Evolutionary conservation across 2,329 filamentous ascomycete genomes (phyloP).

Genomic region (Botrytis sinoallii): DNA sequence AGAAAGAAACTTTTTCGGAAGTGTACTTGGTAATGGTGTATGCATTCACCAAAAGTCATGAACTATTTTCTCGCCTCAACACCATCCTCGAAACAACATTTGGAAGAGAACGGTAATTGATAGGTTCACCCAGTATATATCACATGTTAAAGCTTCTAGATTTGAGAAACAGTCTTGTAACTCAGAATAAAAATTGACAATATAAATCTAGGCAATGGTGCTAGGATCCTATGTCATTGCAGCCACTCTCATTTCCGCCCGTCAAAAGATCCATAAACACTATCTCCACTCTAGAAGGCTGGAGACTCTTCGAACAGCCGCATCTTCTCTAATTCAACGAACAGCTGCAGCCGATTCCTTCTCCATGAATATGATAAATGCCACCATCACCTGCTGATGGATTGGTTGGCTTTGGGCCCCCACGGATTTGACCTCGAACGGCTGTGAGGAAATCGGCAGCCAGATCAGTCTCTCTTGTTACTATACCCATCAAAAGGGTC

Average conservation of each 20-base stretch:
- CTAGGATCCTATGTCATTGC: not conserved
- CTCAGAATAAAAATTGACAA: not conserved
- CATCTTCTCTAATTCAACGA: not conserved
- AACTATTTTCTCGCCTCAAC: not conserved
- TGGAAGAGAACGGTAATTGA: not conserved
- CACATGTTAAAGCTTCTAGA: not conserved
- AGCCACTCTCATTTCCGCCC: not conserved
- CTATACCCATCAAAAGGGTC: accelerated
- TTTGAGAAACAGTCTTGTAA: not conserved
- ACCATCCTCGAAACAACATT: not conserved
- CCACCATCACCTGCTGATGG: not conserved
- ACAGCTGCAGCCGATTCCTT: not conserved
- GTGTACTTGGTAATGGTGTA: not conserved
- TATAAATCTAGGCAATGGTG: not conserved
- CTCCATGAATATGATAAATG: not conserved
- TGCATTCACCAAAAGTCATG: not conserved
- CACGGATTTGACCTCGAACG: not conserved
- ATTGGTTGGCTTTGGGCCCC: not conserved
- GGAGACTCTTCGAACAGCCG: not conserved
- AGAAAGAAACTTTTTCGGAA: no score
- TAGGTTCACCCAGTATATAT: not conserved
- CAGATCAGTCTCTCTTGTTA: not conserved
- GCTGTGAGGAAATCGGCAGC: not conserved
- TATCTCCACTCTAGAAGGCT: not conserved
- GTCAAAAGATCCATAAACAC: not conserved